phyloP scores from a whole-genome alignment of 768 basidiomycete genomes.

The Neoboletus magnificus region DNA sequence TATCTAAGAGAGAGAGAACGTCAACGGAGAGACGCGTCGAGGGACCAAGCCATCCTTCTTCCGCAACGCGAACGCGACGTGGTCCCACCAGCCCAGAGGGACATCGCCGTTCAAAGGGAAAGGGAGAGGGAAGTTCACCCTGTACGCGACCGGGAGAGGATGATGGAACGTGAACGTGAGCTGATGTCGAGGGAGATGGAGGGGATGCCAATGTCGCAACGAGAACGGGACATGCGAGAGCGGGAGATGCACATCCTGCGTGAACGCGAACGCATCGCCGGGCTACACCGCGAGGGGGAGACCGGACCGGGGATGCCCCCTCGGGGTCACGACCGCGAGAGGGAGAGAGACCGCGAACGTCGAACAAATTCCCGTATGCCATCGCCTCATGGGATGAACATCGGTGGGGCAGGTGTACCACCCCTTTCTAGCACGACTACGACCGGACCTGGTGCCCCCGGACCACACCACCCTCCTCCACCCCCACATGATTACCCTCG shows the following conservation, averaged over 20 bases:
- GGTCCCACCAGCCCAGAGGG: conserved; percentile 15
- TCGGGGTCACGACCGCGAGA: conserved; percentile 27
- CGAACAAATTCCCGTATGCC: conserved; percentile 26
- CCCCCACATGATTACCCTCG: conserved; percentile 23
- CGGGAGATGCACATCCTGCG: conserved; percentile 29
- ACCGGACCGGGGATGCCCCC: conserved; percentile 23
- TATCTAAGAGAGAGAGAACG: conserved; percentile 27
- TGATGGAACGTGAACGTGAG: conserved; percentile 25
- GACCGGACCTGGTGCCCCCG: conserved; percentile 20
- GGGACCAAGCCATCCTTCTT: conserved; percentile 19
- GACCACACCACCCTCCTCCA: conserved; percentile 17
- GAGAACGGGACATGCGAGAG: conserved; percentile 27
- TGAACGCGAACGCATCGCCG: conserved; percentile 25
- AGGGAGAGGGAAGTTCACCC: conserved; percentile 21
- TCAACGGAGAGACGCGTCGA: conserved; percentile 18
- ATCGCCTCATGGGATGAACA: conserved; percentile 21
- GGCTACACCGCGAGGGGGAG: conserved; percentile 23
- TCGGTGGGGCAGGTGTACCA: conserved; percentile 7
- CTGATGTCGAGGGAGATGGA: conserved; percentile 24
- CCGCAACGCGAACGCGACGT: conserved; percentile 26
- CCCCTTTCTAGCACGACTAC: conserved; percentile 2
- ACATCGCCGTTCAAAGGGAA: conserved; percentile 24
- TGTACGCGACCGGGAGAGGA: conserved; percentile 22
- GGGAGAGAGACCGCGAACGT: conserved; percentile 31
- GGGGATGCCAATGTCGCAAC: conserved; percentile 15